A percentile compares a stretch with the other conserved stretches of the same genome.
Evolutionary conservation across 176 grass and related monocot genomes (phyloP).

Genomic region (Luzula sylvatica): DNA sequence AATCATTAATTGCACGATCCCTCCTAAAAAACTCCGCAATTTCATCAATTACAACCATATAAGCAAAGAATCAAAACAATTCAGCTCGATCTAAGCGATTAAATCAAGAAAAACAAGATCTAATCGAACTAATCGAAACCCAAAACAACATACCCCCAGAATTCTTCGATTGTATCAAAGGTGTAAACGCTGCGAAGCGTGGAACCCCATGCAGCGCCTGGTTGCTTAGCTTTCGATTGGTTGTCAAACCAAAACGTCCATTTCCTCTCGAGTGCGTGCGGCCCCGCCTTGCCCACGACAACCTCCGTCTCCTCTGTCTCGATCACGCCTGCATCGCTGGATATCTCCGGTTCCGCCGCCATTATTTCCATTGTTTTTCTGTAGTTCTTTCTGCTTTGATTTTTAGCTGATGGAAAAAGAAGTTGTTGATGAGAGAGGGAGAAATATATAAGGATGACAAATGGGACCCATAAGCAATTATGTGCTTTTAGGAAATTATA

Average conservation of each 20-base stretch:
- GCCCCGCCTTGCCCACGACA: conserved; percentile 14
- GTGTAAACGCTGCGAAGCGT: conserved; percentile 86
- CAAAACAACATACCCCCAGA: conserved; percentile 53
- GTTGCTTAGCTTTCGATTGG: conserved; percentile 78
- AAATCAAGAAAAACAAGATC: conserved; percentile 20
- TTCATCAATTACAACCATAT: too few relatives aligned
- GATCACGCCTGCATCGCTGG: conserved; percentile 20
- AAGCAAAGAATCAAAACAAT: neutral
- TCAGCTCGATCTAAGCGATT: neutral
- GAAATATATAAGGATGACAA: too few relatives aligned
- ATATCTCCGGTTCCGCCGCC: conserved; percentile 38
- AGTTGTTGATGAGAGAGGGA: too few relatives aligned
- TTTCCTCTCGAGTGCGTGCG: conserved; percentile 73
- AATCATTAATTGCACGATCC: too few relatives aligned
- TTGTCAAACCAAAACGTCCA: conserved; percentile 99
- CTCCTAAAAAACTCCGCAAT: too few relatives aligned
- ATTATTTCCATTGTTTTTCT: neutral
- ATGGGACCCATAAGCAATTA: too few relatives aligned
- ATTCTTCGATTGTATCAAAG: conserved; percentile 91
- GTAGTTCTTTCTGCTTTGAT: neutral
- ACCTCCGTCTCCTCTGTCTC: conserved; percentile 5
- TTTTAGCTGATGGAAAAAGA: neutral
- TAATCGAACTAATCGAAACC: neutral
- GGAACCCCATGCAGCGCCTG: conserved; percentile 82
- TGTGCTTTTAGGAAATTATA: too few relatives aligned